A percentile compares a stretch with the other conserved stretches of the same genome.
Evolutionary conservation across 2,329 filamentous ascomycete genomes (phyloP).

Genomic region (Hymenoscyphus albidus): DNA sequence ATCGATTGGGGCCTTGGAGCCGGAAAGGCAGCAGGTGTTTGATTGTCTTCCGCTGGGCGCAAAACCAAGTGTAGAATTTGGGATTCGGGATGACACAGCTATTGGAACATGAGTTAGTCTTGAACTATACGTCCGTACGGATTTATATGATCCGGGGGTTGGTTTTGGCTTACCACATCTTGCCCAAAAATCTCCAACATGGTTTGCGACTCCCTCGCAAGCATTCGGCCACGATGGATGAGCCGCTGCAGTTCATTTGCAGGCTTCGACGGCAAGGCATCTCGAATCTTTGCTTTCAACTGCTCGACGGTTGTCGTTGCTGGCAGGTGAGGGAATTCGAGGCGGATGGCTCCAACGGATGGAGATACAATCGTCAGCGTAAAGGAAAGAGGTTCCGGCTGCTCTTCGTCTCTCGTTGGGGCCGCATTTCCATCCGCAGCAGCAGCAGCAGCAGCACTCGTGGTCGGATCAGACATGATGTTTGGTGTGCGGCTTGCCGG

Average conservation of each 20-base stretch:
- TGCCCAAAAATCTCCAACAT: conserved; percentile 55
- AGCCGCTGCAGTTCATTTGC: conserved; percentile 54
- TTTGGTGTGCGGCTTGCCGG: neutral
- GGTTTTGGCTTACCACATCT: conserved; percentile 37
- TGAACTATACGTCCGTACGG: neutral
- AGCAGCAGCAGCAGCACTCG: neutral
- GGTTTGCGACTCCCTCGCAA: conserved; percentile 52
- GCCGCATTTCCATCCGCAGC: conserved; percentile 13
- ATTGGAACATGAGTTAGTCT: conserved; percentile 13
- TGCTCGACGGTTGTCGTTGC: conserved; percentile 51
- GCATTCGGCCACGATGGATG: conserved; percentile 56
- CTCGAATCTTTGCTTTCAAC: conserved; percentile 56
- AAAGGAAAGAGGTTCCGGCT: conserved; percentile 37
- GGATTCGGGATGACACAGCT: conserved; percentile 45
- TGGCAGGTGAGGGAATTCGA: conserved; percentile 48
- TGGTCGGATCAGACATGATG: conserved; percentile 7
- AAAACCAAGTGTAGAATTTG: conserved; percentile 54
- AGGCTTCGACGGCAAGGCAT: conserved; percentile 47
- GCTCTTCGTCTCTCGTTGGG: conserved; percentile 23
- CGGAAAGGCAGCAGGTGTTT: conserved; percentile 16
- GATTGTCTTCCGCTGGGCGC: conserved; percentile 35
- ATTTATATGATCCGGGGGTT: neutral
- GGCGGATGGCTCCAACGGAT: conserved; percentile 47
- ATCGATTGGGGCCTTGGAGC: conserved; percentile 4
- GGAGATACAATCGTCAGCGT: conserved; percentile 58